Evolutionary conservation across 768 basidiomycete genomes (phyloP), one percentile per base, ranked within the genome.

Genomic region (Zangia roseola): DNA sequence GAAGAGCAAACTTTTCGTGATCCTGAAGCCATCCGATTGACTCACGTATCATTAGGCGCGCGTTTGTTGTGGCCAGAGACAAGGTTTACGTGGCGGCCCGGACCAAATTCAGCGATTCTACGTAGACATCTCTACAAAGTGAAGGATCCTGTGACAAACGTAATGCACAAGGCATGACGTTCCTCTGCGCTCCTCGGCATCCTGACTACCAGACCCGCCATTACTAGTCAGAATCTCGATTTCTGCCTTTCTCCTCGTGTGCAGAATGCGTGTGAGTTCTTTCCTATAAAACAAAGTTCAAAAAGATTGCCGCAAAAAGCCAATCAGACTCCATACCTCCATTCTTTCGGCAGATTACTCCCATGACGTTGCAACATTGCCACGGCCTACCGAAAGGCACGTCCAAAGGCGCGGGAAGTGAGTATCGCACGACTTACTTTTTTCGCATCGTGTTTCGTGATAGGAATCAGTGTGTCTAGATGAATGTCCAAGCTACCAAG

Each of bases 211-310:
- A 6, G 47, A 41, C 28, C 46, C 39, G 10, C 45, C 40, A 6
- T n/a, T n/a, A n/a, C 49, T 45, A 10, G 64, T 26, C 54, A 91
- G 61, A 35, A 89, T 75, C 63, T 98, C 91, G 40, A 94, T 94
- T 68, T 98, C 95, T 4, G 94, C 94, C 68, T 97, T 97, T 38
- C 84, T 81, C n/a, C 89, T 81, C 5, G 70, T 74, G 61, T 88
- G 83, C 30, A 97, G 67, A 80, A 97, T 91, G 55, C 82, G 74
- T 64, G 76, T 75, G 3, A 97, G 80, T 60, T 95, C 92, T 55
- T 81, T 84, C 69, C 93, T 94, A 63, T 8, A 7, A 21, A 31
- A 43, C 46, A 46, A 43, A 36, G 30, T 42, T n/a, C n/a, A n/a
- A 45, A 54, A 47, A 40, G 25, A 28, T 49, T 14, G 33, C 2